Base-by-base conservation (phyloP, 2,329 filamentous ascomycete species). In the Ophiosphaerella korrae region DNA sequence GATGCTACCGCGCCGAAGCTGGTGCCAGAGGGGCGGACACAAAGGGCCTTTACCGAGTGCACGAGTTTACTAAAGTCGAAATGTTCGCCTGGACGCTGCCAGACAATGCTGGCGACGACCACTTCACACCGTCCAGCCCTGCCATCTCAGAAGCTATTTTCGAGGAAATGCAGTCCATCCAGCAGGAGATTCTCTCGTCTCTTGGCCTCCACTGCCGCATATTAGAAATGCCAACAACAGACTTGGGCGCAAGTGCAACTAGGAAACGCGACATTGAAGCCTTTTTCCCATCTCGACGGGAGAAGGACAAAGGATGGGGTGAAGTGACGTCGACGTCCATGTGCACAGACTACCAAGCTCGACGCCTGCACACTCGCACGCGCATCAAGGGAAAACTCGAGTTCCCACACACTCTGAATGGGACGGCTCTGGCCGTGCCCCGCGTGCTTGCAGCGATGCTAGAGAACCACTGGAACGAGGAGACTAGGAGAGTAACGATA, bases 1-100 rank as follows among this genome's bases (percentile, higher is more conserved):
- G 94, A n/a, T 96, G 92, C 79, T 99, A 95, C 75, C 88, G 94
- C 45, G 94, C 94, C 38, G 94, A 99, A 77, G 94, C 94, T 0
- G 94, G 94, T 29, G 90, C 92, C 1, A 83, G 93, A 34, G 94
- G 94, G 26, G 87, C 88, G 21, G 90, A 94, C 63, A 96, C 92
- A 1, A 97, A 96, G 76, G 94, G 94, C 5, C 78, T 99, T 1
- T 99, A 97, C 76, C 88, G 94, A 24, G 94, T 99, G 3, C 94
- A 99, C 75, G 94, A 99, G 75, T 99, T 99, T 75, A 96, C 92
- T 24, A 99, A 99, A 73, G 93, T 99, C 0, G 94, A 99, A 75
- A 87, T 99, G 80, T 97, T 99, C 71, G 92, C 89, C 0, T 99
- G 94, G 94, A 88, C 90, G 4, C 64, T 81, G 26, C 85, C 89